Evolutionary conservation across 2,329 filamentous ascomycete genomes (phyloP).

Genomic region (Aspergillus pseudoterreus): DNA sequence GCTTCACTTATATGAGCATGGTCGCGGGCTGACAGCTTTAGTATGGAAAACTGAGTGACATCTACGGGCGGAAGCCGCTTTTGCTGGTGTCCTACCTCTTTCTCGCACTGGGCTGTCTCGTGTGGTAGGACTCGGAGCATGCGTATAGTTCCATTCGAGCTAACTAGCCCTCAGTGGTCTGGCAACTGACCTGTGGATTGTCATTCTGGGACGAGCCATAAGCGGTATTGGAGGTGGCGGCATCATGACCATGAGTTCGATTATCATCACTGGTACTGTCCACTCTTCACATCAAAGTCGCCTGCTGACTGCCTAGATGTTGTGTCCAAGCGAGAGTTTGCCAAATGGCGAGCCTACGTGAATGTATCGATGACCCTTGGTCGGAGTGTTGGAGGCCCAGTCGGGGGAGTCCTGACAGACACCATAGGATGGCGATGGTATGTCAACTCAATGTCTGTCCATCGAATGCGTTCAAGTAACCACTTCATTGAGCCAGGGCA

Average conservation of each 20-base stretch:
- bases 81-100: conserved; percentile 50
- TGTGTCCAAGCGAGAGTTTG: conserved; percentile 48
- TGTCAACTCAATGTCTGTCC: neutral
- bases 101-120: conserved; percentile 48
- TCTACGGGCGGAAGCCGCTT: conserved; percentile 54
- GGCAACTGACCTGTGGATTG: conserved; percentile 33
- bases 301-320: conserved; percentile 32
- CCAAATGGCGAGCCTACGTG: conserved; percentile 48
- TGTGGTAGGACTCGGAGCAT: conserved; percentile 9
- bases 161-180: conserved; percentile 30
- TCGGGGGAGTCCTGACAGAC: conserved; percentile 61
- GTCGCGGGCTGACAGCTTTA: conserved; percentile 11
- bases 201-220: conserved; percentile 40
- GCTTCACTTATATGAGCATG: too few relatives aligned
- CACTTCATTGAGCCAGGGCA: conserved; percentile 10
- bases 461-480: neutral
- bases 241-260: conserved; percentile 42
- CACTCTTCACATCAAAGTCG: neutral
- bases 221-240: conserved; percentile 46
- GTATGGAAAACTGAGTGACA: conserved; percentile 56
- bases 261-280: conserved; percentile 42
- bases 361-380: conserved; percentile 51
- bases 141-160: neutral
- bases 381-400: conserved; percentile 49
- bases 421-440: conserved; percentile 64